These are phyloP conservation scores for Orbilia oligospora DNA, from an alignment of 2,329 filamentous ascomycete genomes.

Conservation along the genomic window DNA sequence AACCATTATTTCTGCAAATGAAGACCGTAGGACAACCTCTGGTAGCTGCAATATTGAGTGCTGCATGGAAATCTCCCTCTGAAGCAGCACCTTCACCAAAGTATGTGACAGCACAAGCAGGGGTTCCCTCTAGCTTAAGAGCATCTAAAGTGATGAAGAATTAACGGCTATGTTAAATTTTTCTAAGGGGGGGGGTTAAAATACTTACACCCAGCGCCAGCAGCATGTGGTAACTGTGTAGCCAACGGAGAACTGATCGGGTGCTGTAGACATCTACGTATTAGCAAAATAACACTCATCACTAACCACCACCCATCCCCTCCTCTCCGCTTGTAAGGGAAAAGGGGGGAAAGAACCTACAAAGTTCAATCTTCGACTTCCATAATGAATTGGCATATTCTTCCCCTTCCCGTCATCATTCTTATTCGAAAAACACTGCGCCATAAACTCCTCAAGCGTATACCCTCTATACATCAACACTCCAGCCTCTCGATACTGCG, in stretches of 20 bases:
- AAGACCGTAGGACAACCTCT: constrained; percentile 89
- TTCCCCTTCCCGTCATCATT: constrained; percentile 84
- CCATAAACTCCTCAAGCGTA: constrained; percentile 91
- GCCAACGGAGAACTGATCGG: constrained; percentile 88
- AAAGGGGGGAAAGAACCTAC: constrained; percentile 71
- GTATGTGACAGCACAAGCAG: constrained; percentile 82
- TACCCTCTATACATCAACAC: constrained; percentile 92
- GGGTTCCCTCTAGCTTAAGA: constrained; percentile 82
- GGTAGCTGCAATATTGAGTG: constrained; percentile 90
- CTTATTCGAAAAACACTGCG: constrained; percentile 89
- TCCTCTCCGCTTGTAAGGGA: background rate
- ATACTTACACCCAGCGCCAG: constrained; percentile 76
- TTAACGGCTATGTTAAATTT: constrained; percentile 8
- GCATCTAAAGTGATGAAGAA: constrained; percentile 73
- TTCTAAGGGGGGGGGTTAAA: background rate
- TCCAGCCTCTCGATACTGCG: constrained; percentile 93
- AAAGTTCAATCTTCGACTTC: constrained; percentile 85
- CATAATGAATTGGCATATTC: constrained; percentile 99
- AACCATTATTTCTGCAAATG: constrained; percentile 93
- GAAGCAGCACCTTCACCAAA: constrained; percentile 92
- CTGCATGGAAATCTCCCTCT: constrained; percentile 92
- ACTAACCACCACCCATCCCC: background rate
- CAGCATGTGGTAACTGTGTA: constrained; percentile 89
- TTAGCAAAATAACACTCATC: constrained; percentile 22
- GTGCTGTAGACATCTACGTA: constrained; percentile 71